phyloP scores from a whole-genome alignment of 208 protist genomes.

The Trypanosoma lewisi region DNA sequence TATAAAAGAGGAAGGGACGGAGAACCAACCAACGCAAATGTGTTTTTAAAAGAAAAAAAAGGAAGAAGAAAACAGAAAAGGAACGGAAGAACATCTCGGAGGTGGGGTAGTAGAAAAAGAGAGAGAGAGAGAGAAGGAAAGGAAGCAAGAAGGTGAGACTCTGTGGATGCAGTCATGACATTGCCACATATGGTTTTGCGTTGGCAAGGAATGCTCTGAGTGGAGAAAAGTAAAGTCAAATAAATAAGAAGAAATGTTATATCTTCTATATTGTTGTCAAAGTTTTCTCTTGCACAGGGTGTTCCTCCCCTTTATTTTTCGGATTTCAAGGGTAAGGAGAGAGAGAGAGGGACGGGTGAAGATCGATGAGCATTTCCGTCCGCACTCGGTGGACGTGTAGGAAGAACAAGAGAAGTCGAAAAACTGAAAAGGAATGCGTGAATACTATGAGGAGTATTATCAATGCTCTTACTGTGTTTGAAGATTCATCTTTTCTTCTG shows the following conservation, averaged over 20 bases:
- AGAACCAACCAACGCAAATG: neutral
- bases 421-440: neutral
- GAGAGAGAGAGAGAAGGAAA: constrained; percentile 13
- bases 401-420: neutral
- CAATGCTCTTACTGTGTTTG: neutral
- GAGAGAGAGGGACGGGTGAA: too few species aligned
- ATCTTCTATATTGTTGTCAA: constrained; percentile 1
- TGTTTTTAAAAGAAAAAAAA: constrained; percentile 7
- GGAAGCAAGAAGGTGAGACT: neutral
- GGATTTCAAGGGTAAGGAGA: too few species aligned
- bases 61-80: neutral
- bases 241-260: neutral
- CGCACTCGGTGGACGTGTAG: neutral
- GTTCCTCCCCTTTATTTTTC: too few species aligned
- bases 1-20: neutral
- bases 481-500: neutral
- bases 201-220: neutral
- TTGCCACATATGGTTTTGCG: neutral
- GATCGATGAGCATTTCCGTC: too few species aligned
- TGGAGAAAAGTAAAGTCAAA: neutral
- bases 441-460: neutral
- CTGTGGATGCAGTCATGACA: neutral
- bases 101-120: constrained; percentile 6
- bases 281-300: neutral
- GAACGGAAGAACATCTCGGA: neutral